Evolutionary conservation across 2,329 filamentous ascomycete species (phyloP).

Genomic region (Diaporthe batatas): DNA sequence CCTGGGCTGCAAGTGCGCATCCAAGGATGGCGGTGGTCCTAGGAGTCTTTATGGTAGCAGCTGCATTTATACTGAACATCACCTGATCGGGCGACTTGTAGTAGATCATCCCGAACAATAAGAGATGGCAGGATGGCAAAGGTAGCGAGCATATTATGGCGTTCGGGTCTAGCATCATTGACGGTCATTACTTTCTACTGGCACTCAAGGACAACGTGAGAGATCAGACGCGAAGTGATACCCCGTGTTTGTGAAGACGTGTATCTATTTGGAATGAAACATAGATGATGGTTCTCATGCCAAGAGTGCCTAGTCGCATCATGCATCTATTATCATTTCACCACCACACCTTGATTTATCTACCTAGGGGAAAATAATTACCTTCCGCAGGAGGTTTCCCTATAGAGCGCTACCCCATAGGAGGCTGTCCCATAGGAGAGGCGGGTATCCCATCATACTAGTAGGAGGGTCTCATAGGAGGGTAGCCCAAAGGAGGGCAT

Average conservation of each 20-base stretch:
- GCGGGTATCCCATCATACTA: no score
- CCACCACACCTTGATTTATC: no score
- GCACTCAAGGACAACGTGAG: background rate
- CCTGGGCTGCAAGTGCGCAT: background rate
- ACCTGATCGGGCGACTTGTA: background rate
- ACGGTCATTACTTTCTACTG: background rate
- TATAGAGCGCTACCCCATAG: no score
- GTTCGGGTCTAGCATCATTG: slow-evolving; percentile 26
- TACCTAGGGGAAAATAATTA: no score
- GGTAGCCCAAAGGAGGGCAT: no score
- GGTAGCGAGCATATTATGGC: slow-evolving; percentile 26
- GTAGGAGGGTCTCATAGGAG: no score
- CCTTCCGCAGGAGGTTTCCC: no score
- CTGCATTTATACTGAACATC: background rate
- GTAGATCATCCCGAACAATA: background rate
- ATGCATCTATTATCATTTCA: no score
- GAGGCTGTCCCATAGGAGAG: no score
- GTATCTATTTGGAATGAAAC: background rate
- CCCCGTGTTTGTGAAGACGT: slow-evolving; percentile 7
- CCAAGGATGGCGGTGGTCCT: background rate
- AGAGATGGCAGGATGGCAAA: background rate
- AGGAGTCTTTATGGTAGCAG: slow-evolving; percentile 4
- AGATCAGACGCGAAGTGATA: slow-evolving; percentile 23
- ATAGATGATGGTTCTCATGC: background rate
- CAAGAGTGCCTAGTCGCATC: no score